A percentile compares a stretch with the other conserved stretches of the same genome.
Conservation (phyloP, 108 stramenopile genomes). For the Craspedostauros australis region DNA sequence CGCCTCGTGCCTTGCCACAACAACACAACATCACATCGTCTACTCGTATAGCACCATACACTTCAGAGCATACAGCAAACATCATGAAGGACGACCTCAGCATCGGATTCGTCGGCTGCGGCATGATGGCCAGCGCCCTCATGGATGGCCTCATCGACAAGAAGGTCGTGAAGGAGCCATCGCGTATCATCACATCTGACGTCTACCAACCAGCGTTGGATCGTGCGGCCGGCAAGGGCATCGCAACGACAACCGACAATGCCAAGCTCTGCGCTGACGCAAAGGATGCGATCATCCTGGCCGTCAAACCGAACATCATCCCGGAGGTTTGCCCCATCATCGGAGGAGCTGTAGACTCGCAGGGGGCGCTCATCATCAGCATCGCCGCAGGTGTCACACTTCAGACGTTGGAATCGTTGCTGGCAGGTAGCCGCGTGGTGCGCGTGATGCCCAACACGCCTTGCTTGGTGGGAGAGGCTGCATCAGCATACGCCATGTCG, state of each 20-base stretch:
- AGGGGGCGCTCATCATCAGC: slow-evolving; percentile 57
- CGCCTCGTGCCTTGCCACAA: no score
- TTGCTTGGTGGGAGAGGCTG: slow-evolving; percentile 84
- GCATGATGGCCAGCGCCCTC: slow-evolving; percentile 83
- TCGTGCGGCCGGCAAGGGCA: slow-evolving; percentile 50
- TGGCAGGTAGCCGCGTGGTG: slow-evolving; percentile 67
- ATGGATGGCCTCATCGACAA: slow-evolving; percentile 67
- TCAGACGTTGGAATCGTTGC: slow-evolving; percentile 44
- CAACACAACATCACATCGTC: no score
- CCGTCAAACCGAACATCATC: slow-evolving; percentile 72
- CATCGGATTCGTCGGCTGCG: slow-evolving; percentile 76
- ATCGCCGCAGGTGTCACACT: slow-evolving; percentile 88
- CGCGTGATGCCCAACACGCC: slow-evolving; percentile 97
- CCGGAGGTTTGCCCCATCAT: slow-evolving; percentile 53
- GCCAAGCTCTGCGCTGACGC: slow-evolving; percentile 45
- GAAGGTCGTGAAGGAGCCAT: slow-evolving; percentile 28
- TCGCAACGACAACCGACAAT: slow-evolving; percentile 48
- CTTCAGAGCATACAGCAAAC: not conserved
- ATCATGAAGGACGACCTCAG: slow-evolving; percentile 12
- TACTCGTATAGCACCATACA: no score
- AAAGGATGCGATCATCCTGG: slow-evolving; percentile 64
- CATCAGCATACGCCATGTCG: slow-evolving; percentile 78
- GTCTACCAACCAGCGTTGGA: slow-evolving; percentile 48
- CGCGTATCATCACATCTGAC: slow-evolving; percentile 59
- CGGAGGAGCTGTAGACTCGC: slow-evolving; percentile 13